A percentile compares a stretch with the other conserved stretches of the same genome.
Evolutionary conservation across 1,284 basidiomycete species (phyloP).

Genomic region (Trametes versicolor): DNA sequence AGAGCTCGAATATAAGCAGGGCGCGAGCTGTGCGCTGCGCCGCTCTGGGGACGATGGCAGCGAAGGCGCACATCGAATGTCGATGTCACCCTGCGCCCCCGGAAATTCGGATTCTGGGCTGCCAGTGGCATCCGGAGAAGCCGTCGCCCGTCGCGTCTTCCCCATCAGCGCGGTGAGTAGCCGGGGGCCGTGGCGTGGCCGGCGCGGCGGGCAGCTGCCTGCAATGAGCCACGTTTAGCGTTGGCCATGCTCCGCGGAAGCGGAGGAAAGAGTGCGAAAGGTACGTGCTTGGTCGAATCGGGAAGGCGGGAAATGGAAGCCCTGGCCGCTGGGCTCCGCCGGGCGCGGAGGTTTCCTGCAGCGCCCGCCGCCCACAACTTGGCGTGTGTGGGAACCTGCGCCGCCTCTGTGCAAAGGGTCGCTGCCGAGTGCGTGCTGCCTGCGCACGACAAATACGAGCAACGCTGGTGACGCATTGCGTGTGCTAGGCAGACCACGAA

Average conservation of each 20-base stretch:
- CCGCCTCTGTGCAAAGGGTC: not conserved
- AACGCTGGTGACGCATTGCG: slow-evolving; percentile 4
- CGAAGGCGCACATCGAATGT: slow-evolving; percentile 8
- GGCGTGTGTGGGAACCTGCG: slow-evolving; percentile 14
- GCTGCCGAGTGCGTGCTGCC: not conserved
- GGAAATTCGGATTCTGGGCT: slow-evolving; percentile 7
- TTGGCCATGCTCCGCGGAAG: slow-evolving; percentile 17
- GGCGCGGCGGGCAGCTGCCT: slow-evolving; percentile 3
- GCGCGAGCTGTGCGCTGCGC: slow-evolving; percentile 34
- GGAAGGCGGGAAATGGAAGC: slow-evolving; percentile 24
- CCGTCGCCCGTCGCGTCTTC: slow-evolving; percentile 21
- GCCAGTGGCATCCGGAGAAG: slow-evolving; percentile 17
- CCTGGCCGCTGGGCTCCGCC: slow-evolving; percentile 9
- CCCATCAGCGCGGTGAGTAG: slow-evolving; percentile 23
- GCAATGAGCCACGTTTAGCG: slow-evolving; percentile 9
- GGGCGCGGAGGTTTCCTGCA: slow-evolving; percentile 14
- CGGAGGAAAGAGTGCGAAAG: slow-evolving; percentile 23
- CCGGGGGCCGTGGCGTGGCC: slow-evolving; percentile 10
- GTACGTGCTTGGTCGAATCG: slow-evolving; percentile 13
- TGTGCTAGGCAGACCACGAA: not conserved
- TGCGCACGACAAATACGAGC: not conserved
- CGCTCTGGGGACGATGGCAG: slow-evolving; percentile 25
- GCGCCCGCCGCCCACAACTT: slow-evolving; percentile 11
- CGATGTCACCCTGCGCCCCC: slow-evolving; percentile 27
- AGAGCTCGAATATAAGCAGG: slow-evolving; percentile 22